Conservation (phyloP, 2,329 filamentous ascomycete species). For the Davidsoniella eucalypti region DNA sequence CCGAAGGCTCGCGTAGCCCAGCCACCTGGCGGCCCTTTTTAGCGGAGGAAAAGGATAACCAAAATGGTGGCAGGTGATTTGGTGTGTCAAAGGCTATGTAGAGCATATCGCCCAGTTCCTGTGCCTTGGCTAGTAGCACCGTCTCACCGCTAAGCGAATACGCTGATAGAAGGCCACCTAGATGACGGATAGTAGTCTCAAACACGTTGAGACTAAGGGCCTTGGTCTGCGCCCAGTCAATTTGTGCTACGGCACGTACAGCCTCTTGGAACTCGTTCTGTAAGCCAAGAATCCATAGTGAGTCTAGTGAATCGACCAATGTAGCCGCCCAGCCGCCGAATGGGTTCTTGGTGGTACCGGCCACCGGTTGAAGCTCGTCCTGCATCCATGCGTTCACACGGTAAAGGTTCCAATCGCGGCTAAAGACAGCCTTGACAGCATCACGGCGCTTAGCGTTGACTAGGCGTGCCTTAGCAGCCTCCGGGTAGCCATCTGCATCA, state of each 20-base stretch:
- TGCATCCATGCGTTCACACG: conserved; percentile 33
- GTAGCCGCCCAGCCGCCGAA: conserved; percentile 43
- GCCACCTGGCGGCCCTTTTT: conserved; percentile 29
- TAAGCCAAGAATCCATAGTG: conserved; percentile 45
- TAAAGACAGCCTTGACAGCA: conserved; percentile 27
- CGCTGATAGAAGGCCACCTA: conserved; percentile 34
- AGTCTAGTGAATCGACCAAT: conserved; percentile 43
- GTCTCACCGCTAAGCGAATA: conserved; percentile 32
- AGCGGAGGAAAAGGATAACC: conserved; percentile 28
- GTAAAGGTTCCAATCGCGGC: conserved; percentile 33
- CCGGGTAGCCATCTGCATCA: background rate
- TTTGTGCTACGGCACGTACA: conserved; percentile 27
- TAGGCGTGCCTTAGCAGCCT: background rate
- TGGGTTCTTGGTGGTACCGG: conserved; percentile 27
- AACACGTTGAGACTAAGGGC: conserved; percentile 31
- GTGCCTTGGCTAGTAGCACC: conserved; percentile 31
- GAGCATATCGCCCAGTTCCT: conserved; percentile 37
- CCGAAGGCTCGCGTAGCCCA: conserved; percentile 32
- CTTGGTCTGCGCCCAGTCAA: conserved; percentile 35
- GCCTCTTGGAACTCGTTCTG: conserved; percentile 39
- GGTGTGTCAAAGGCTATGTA: conserved; percentile 38
- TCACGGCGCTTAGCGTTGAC: conserved; percentile 17
- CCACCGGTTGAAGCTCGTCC: conserved; percentile 35
- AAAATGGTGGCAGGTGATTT: conserved; percentile 31
- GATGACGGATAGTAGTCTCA: conserved; percentile 38